Percentiles rank a stretch among this genome's conserved stretches.
Evolutionary conservation across 106 monocot genomes (phyloP).

Genomic region (Dendrobium nobile): DNA sequence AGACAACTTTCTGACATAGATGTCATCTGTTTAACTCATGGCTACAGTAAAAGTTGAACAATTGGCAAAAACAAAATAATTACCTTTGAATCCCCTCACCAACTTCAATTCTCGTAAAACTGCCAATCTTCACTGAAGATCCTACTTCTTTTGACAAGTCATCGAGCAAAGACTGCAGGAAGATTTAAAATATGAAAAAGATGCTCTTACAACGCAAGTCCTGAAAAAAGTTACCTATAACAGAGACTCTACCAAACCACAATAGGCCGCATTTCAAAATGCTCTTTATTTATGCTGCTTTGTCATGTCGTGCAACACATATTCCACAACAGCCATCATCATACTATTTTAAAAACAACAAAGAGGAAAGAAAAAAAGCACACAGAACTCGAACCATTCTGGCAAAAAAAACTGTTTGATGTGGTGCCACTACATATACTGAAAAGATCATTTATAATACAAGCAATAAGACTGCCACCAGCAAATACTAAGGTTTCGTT

Average conservation of each 20-base stretch:
- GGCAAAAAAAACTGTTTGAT: neutral
- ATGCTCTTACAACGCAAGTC: neutral
- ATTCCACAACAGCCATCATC: neutral
- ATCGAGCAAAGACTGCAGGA: slow-evolving; percentile 54
- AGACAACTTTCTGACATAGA: neutral
- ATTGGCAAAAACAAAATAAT: neutral
- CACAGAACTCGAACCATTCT: neutral
- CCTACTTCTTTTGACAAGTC: slow-evolving; percentile 89
- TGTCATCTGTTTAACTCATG: neutral
- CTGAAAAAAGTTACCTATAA: neutral
- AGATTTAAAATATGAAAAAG: slow-evolving; percentile 6
- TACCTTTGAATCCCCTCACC: slow-evolving; percentile 85
- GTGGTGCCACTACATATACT: neutral
- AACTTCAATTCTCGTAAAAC: slow-evolving; percentile 81
- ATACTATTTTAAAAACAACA: neutral
- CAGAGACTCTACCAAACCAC: neutral
- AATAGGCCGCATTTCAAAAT: neutral
- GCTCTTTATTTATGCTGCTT: neutral
- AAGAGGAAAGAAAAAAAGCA: neutral
- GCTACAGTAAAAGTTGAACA: neutral
- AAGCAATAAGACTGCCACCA: neutral
- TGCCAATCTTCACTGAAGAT: slow-evolving; percentile 61
- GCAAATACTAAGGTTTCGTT: too few relatives aligned
- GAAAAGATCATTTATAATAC: neutral
- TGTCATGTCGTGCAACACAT: neutral